Evolutionary conservation across 2,329 filamentous ascomycete genomes (phyloP).

Genomic region (Apiospora hydei): DNA sequence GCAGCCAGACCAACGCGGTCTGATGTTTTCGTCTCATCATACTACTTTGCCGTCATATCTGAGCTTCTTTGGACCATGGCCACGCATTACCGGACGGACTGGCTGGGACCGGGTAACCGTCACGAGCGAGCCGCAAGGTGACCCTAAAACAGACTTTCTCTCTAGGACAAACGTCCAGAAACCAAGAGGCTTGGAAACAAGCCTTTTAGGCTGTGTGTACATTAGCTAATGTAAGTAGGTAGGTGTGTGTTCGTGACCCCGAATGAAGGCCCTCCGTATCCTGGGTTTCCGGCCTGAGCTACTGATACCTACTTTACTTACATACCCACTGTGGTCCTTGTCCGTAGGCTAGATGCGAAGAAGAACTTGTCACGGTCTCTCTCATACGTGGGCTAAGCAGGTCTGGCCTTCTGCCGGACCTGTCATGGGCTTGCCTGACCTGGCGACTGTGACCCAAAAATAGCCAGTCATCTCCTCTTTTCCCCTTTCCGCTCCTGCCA

Average conservation of each 20-base stretch:
- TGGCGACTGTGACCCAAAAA: neutral
- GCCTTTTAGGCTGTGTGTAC: constrained; percentile 7
- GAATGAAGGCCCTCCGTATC: neutral
- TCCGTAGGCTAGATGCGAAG: neutral
- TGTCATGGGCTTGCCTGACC: neutral
- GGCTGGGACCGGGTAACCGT: constrained; percentile 1
- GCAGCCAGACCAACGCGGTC: neutral
- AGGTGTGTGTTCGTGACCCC: neutral
- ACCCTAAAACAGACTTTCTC: neutral
- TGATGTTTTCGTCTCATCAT: neutral
- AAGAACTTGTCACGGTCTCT: neutral
- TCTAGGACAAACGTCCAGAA: constrained; percentile 6
- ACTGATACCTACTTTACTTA: neutral
- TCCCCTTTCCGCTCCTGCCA: neutral
- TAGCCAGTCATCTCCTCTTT: neutral
- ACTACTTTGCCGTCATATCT: neutral
- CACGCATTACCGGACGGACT: constrained; percentile 11
- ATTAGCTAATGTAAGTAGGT: neutral
- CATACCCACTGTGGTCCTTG: neutral
- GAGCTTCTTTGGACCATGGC: neutral
- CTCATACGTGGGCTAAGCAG: neutral
- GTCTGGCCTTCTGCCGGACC: neutral
- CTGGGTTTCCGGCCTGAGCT: constrained; percentile 16
- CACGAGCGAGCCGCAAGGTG: constrained; percentile 1
- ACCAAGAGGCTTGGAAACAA: constrained; percentile 18